phyloP scores from a whole-genome alignment of 257 asterid genomes.

The Euphrasia confusa region DNA sequence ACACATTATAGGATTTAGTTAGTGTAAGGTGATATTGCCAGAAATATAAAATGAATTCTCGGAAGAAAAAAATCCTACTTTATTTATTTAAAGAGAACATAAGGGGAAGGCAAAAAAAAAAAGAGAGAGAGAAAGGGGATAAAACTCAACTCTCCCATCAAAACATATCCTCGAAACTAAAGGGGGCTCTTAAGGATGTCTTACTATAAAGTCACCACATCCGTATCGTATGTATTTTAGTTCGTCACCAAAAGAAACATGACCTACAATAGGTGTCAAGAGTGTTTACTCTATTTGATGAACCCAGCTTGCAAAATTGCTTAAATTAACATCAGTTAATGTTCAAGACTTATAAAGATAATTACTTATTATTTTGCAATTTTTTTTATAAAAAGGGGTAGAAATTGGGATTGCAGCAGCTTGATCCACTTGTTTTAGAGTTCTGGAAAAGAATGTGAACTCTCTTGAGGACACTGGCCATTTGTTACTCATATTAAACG shows the following conservation, averaged over 20 bases:
- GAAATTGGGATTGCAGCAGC: no score
- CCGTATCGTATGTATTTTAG: slow-evolving; percentile 14
- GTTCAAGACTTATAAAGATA: no score
- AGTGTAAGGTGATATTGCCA: slow-evolving; percentile 7
- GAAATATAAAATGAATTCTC: slow-evolving; percentile 9
- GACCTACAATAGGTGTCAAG: no score
- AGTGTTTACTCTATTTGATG: no score
- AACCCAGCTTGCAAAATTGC: no score
- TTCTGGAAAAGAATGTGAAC: no score
- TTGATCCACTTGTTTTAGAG: no score
- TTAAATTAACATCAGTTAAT: no score
- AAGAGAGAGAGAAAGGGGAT: not conserved
- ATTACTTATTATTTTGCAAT: no score
- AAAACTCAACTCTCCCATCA: slow-evolving; percentile 12
- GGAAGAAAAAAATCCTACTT: not conserved
- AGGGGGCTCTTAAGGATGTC: not conserved
- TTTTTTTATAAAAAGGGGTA: no score
- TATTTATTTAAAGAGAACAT: not conserved
- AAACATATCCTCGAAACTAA: slow-evolving; percentile 1
- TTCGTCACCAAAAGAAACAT: slow-evolving; percentile 6
- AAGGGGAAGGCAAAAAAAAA: not conserved
- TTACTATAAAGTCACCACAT: slow-evolving; percentile 1
- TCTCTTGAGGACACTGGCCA: no score
- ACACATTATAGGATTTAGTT: slow-evolving; percentile 1
- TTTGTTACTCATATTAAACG: no score